Conservation (phyloP, 495 filamentous ascomycete species). For the Talaromyces stipitatus region DNA sequence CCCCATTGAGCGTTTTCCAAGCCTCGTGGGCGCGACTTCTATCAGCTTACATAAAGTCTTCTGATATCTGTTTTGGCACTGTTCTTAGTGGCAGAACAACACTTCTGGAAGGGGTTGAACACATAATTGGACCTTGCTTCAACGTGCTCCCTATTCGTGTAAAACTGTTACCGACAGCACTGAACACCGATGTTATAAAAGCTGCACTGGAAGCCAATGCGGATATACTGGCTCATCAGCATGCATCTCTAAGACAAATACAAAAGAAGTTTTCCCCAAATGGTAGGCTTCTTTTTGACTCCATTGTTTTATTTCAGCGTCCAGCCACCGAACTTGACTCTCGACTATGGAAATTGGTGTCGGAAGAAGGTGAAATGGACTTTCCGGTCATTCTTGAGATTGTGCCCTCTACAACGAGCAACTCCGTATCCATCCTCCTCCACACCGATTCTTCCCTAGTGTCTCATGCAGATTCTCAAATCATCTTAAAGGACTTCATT, state of each 20-base stretch:
- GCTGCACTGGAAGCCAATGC: constrained; percentile 50
- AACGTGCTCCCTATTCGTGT: constrained; percentile 71
- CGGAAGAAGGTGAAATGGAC: constrained; percentile 71
- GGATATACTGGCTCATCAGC: constrained; percentile 53
- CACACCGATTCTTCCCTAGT: constrained; percentile 31
- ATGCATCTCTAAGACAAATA: constrained; percentile 59
- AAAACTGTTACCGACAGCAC: constrained; percentile 28
- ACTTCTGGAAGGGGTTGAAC: constrained; percentile 53
- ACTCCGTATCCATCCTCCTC: constrained; percentile 24
- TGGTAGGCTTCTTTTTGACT: constrained; percentile 58
- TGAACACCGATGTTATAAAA: constrained; percentile 43
- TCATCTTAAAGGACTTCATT: constrained; percentile 42
- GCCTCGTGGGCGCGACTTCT: constrained; percentile 60
- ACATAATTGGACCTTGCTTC: constrained; percentile 74
- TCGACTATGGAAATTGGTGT: constrained; percentile 54
- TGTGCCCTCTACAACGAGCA: constrained; percentile 38
- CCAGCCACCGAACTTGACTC: constrained; percentile 40
- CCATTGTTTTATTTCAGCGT: constrained; percentile 65
- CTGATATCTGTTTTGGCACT: constrained; percentile 76
- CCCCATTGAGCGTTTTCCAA: constrained; percentile 59
- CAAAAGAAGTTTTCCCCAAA: constrained; percentile 32
- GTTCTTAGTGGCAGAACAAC: constrained; percentile 67
- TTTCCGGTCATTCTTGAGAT: constrained; percentile 65
- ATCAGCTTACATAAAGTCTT: constrained; percentile 35
- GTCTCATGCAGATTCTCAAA: constrained; percentile 22